phyloP scores from a whole-genome alignment of 768 basidiomycete species.

The Ephemerocybe angulata region DNA sequence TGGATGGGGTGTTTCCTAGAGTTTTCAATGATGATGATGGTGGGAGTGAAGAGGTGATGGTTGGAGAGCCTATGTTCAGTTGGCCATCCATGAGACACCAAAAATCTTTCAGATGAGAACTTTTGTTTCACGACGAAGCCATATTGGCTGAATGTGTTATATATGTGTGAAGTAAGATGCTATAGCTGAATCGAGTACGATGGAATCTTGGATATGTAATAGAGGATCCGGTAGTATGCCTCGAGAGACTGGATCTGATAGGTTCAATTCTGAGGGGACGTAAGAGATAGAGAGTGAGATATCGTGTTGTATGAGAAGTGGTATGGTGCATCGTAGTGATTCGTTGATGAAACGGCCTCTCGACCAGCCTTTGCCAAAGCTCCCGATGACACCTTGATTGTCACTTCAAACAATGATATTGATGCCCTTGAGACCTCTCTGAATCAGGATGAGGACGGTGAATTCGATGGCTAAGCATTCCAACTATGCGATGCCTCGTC shows the following conservation, averaged over 20 bases:
- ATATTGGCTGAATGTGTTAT: too few species aligned
- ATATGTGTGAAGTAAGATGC: neutral
- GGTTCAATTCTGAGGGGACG: slow-evolving; percentile 7
- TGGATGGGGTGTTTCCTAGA: too few species aligned
- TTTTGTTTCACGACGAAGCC: too few species aligned
- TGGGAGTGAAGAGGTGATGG: too few species aligned
- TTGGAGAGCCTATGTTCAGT: too few species aligned
- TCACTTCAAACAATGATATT: slow-evolving; percentile 30
- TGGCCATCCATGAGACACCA: too few species aligned
- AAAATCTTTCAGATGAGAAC: too few species aligned
- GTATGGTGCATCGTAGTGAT: slow-evolving; percentile 10
- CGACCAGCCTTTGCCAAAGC: slow-evolving; percentile 17
- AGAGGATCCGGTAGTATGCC: neutral
- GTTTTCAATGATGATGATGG: too few species aligned
- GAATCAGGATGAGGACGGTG: slow-evolving; percentile 4
- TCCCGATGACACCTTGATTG: slow-evolving; percentile 33
- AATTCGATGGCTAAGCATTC: slow-evolving; percentile 26
- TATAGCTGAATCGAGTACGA: neutral
- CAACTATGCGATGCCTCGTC: slow-evolving; percentile 20
- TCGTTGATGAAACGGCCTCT: slow-evolving; percentile 16
- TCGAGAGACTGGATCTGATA: slow-evolving; percentile 6
- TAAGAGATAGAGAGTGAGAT: slow-evolving; percentile 5
- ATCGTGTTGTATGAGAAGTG: slow-evolving; percentile 5
- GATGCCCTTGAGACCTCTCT: slow-evolving; percentile 8
- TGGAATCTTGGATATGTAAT: neutral